Conservation (phyloP, 768 basidiomycete species). For the Serendipita indica region DNA sequence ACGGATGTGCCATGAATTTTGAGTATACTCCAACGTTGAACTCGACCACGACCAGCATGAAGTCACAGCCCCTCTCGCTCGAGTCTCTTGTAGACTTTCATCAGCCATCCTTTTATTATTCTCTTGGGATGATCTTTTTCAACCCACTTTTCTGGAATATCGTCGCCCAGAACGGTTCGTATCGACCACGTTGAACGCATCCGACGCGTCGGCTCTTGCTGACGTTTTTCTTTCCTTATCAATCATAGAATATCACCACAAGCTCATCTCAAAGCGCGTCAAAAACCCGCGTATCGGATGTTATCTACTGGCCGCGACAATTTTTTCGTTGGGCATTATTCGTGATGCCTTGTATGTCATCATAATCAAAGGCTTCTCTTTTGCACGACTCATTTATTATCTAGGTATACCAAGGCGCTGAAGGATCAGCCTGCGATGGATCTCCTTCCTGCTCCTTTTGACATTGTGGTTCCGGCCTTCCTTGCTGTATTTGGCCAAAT, state of each 20-base stretch:
- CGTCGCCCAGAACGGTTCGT: slow-evolving; percentile 76
- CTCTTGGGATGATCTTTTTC: slow-evolving; percentile 61
- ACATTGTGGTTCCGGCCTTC: slow-evolving; percentile 41
- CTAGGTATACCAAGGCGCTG: slow-evolving; percentile 63
- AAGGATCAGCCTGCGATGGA: slow-evolving; percentile 54
- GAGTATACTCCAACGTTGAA: too few species aligned
- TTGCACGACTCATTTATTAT: not conserved
- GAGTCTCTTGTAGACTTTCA: slow-evolving; percentile 37
- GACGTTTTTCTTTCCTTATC: not conserved
- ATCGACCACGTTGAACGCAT: not conserved
- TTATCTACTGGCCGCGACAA: slow-evolving; percentile 72
- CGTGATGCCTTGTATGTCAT: slow-evolving; percentile 67
- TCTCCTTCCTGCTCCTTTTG: slow-evolving; percentile 49
- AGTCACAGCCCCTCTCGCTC: not conserved
- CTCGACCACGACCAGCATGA: not conserved
- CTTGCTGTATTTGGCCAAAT: slow-evolving; percentile 62
- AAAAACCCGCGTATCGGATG: slow-evolving; percentile 62
- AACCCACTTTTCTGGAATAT: slow-evolving; percentile 96
- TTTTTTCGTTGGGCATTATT: slow-evolving; percentile 72
- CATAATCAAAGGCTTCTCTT: not conserved
- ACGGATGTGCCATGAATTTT: too few species aligned
- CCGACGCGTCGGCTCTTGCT: not conserved
- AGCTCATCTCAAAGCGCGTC: slow-evolving; percentile 72
- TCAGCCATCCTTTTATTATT: slow-evolving; percentile 49
- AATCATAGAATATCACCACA: slow-evolving; percentile 56